Base-by-base conservation (phyloP, 202 grass and related monocot genomes). In the Dendrocalamus latiflorus region DNA sequence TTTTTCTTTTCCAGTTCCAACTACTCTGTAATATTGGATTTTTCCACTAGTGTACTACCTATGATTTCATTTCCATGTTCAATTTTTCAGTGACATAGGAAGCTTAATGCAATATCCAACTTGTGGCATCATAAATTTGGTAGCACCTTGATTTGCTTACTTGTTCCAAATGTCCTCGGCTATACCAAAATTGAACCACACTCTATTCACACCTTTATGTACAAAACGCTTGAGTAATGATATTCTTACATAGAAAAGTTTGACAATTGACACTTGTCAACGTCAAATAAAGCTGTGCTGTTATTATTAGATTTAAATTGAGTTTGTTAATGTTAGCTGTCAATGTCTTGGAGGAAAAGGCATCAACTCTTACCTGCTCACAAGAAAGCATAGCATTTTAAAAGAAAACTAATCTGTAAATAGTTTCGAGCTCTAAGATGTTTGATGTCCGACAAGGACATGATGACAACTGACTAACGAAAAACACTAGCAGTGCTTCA, bases 281-380 rank as follows among this genome's bases (percentile, higher is more conserved):
- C 43, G 55, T 57, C 78, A 81, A 53, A 84, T 84, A 68, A 87
- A 81, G 61, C 12, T 47, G 42, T 81, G 75, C 34, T 82, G 54
- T 85, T 83, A 83, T 85, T 70, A 26, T 54, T 81, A 77, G 72
- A 78, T 66, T 84, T 85, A 26, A 87, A 84, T 83, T 53, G 37
- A 85, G 65, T 85, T 80, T 81, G 59, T 90, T 91, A 86, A 72
- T 81, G 30, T 28, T 83, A 88, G 50, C 75, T 64, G 78, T 91
- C 89, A 91, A 91, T 94, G 45, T 85, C 89, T 91, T 89, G 56
- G 65, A 74, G 58, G 74, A 85, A 85, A 94, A 91, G 78, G 69
- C 77, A 87, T 80, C 69, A 37, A 81, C 51, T 72, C 77, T 68
- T 75, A 93, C 82, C 91, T 93, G 79, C 79, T 80, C 88, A 84